phyloP scores from a whole-genome alignment of 1,139 yeast species.

The Kurtzmaniella quercitrusa region DNA sequence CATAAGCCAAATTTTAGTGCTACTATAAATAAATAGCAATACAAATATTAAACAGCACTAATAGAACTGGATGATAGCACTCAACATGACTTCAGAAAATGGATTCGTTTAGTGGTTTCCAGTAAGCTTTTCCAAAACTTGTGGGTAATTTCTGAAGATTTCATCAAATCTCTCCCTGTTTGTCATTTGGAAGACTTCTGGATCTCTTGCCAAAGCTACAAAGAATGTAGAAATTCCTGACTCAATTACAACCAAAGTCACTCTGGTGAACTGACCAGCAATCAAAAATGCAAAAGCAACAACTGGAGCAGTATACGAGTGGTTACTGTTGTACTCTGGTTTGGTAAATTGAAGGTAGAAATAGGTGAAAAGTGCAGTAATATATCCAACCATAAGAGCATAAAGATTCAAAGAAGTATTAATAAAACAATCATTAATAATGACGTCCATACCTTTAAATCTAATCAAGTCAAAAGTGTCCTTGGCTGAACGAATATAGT shows the following conservation, averaged over 20 bases:
- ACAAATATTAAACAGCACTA: too few species aligned
- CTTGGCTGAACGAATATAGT: constrained; percentile 69
- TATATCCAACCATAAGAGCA: constrained; percentile 64
- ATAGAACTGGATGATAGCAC: too few species aligned
- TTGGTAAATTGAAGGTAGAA: constrained; percentile 68
- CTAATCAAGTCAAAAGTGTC: constrained; percentile 79
- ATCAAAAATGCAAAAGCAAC: constrained; percentile 75
- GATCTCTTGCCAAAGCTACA: constrained; percentile 83
- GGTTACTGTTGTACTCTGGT: constrained; percentile 65
- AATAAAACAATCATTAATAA: constrained; percentile 80
- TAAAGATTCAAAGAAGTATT: constrained; percentile 73
- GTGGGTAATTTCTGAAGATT: constrained; percentile 70
- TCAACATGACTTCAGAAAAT: neutral
- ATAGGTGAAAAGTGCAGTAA: constrained; percentile 65
- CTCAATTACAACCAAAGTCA: constrained; percentile 68
- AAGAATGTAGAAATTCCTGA: constrained; percentile 86
- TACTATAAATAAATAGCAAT: too few species aligned
- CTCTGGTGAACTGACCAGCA: constrained; percentile 71
- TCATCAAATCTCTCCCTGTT: constrained; percentile 75
- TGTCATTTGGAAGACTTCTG: constrained; percentile 74
- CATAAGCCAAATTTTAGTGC: too few species aligned
- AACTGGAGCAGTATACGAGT: constrained; percentile 70
- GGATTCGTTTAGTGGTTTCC: constrained; percentile 25
- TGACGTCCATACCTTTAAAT: constrained; percentile 80
- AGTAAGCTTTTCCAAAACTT: constrained; percentile 56